Evolutionary conservation across 306 rosid species (phyloP).

Genomic region (Gastrolobium bilobum): DNA sequence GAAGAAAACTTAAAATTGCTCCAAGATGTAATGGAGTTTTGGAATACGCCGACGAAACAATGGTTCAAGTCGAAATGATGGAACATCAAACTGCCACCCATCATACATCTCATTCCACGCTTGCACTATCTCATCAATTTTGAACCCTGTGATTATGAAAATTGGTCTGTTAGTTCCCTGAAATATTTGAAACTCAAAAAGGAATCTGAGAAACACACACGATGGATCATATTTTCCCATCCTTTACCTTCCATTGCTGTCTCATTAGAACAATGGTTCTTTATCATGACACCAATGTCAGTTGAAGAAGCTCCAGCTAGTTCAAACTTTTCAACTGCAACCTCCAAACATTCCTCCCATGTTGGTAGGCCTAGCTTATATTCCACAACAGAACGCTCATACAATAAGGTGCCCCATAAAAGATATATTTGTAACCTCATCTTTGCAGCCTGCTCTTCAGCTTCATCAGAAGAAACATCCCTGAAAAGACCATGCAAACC

Average conservation of each 20-base stretch:
- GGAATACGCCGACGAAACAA: conserved; percentile 92
- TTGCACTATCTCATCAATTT: conserved; percentile 93
- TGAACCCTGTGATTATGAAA: conserved; percentile 72
- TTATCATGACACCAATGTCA: conserved; percentile 93
- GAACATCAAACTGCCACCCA: conserved; percentile 95
- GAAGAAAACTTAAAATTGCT: conserved; percentile 67
- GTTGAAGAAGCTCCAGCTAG: conserved; percentile 93
- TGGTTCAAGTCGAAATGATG: conserved; percentile 95
- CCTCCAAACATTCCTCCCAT: conserved; percentile 97
- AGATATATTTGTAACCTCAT: conserved; percentile 86
- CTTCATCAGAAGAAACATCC: conserved; percentile 77
- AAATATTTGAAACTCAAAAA: conserved; percentile 31
- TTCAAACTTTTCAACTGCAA: conserved; percentile 91
- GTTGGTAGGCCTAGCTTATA: conserved; percentile 81
- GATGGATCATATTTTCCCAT: background rate
- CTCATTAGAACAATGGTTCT: conserved; percentile 95
- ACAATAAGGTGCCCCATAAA: conserved; percentile 90
- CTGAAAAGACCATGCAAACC: conserved; percentile 69
- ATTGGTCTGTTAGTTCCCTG: conserved; percentile 41
- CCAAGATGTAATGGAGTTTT: conserved; percentile 80
- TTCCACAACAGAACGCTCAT: conserved; percentile 90
- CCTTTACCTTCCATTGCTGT: conserved; percentile 85
- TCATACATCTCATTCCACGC: conserved; percentile 99
- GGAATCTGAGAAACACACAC: conserved; percentile 15
- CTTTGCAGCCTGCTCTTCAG: conserved; percentile 75